Evolutionary conservation across 352 stramenopile species (phyloP).

Genomic region (Phytophthora citricola): DNA sequence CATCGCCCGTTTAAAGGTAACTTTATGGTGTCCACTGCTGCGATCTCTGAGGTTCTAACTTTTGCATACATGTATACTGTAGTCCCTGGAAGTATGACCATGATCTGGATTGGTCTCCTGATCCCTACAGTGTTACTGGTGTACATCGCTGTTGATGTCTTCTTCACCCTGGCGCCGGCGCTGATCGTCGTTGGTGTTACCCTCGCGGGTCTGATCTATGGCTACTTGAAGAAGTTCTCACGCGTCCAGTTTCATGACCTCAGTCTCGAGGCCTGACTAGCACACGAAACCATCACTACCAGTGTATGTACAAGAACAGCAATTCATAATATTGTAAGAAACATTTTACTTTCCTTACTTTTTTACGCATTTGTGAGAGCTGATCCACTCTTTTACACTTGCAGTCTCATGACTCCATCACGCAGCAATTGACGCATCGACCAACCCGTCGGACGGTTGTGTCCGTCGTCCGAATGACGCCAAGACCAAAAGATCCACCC

Average conservation of each 20-base stretch:
- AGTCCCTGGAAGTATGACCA: slow-evolving; percentile 45
- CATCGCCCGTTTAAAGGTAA: slow-evolving; percentile 53
- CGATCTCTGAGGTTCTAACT: background rate
- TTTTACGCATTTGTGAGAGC: too few relatives aligned
- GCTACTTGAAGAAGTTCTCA: slow-evolving; percentile 53
- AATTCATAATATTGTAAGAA: slow-evolving; percentile 13
- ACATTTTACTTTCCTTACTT: slow-evolving; percentile 2
- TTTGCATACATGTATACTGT: background rate
- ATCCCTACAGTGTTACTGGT: slow-evolving; percentile 46
- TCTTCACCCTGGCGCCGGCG: slow-evolving; percentile 51
- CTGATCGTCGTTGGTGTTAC: slow-evolving; percentile 49
- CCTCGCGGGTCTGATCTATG: slow-evolving; percentile 45
- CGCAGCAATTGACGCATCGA: slow-evolving; percentile 81
- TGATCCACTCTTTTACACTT: slow-evolving; percentile 11
- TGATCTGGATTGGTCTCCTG: slow-evolving; percentile 41
- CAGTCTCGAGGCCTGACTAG: slow-evolving; percentile 22
- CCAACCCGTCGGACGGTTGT: slow-evolving; percentile 66
- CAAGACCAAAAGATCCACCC: slow-evolving; percentile 91
- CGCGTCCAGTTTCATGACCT: slow-evolving; percentile 48
- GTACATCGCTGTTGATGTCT: slow-evolving; percentile 61
- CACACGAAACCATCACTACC: background rate
- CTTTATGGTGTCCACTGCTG: background rate
- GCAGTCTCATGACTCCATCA: slow-evolving; percentile 61
- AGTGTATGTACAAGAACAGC: slow-evolving; percentile 13
- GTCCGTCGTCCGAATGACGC: slow-evolving; percentile 75